Percentiles rank a stretch among this genome's conserved stretches.
Conservation (phyloP, 345 rosid genomes). For the Camelina neglecta region DNA sequence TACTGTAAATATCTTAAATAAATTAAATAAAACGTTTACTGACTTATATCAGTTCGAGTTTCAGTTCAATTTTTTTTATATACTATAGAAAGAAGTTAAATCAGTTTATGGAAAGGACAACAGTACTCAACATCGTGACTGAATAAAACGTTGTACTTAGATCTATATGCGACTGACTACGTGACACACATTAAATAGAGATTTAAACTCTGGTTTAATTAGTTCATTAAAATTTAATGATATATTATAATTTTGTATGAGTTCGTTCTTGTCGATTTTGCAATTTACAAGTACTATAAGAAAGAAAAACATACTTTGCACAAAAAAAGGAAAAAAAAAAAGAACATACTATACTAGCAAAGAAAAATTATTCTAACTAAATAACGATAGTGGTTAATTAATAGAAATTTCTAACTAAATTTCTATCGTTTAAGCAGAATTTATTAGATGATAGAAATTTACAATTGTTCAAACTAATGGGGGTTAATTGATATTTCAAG, state of each 20-base stretch:
- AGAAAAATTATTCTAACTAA: background rate
- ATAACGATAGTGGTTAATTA: background rate
- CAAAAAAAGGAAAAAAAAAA: too few relatives aligned
- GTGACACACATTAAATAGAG: background rate
- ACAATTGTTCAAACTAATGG: background rate
- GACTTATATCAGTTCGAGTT: background rate
- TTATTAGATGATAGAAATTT: background rate
- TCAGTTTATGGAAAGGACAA: background rate
- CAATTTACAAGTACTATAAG: background rate
- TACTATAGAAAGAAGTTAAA: background rate
- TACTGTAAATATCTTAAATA: background rate
- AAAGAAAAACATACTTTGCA: background rate
- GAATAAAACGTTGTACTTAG: constrained; percentile 5
- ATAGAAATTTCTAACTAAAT: too few relatives aligned
- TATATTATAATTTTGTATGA: background rate
- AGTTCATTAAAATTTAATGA: background rate
- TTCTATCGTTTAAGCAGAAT: background rate
- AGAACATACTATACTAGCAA: background rate
- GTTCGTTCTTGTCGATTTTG: background rate
- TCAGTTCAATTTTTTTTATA: background rate
- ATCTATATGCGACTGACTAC: constrained; percentile 2
- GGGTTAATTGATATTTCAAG: too few relatives aligned
- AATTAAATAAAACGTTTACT: background rate
- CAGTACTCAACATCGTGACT: constrained; percentile 8
- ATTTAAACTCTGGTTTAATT: background rate